phyloP scores from a whole-genome alignment of 768 basidiomycete genomes.

The Mycena kentingensis region DNA sequence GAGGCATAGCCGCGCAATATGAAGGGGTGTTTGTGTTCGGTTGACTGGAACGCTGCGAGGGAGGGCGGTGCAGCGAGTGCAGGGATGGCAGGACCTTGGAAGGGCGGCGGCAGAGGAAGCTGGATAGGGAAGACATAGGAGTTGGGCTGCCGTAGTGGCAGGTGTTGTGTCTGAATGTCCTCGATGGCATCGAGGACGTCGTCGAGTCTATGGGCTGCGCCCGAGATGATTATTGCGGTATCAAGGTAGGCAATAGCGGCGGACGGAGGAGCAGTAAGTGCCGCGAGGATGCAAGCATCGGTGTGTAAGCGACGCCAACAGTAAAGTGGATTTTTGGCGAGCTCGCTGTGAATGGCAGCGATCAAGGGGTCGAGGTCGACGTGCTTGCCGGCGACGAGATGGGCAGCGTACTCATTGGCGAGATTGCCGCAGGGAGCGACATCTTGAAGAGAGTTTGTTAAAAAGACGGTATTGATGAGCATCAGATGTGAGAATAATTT shows the following conservation, averaged over 20 bases:
- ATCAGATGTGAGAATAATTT: not conserved
- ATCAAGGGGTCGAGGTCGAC: slow-evolving; percentile 45
- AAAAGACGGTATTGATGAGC: not conserved
- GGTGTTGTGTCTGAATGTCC: slow-evolving; percentile 50
- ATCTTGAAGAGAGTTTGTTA: not conserved
- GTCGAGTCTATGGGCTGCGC: slow-evolving; percentile 66
- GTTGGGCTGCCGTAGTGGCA: slow-evolving; percentile 11
- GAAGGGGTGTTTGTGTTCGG: slow-evolving; percentile 60
- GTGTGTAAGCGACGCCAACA: slow-evolving; percentile 76
- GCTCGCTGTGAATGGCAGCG: slow-evolving; percentile 46
- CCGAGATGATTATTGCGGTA: slow-evolving; percentile 80
- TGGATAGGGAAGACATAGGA: slow-evolving; percentile 14
- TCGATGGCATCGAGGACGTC: slow-evolving; percentile 65
- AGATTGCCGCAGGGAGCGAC: not conserved
- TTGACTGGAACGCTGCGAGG: slow-evolving; percentile 52
- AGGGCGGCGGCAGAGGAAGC: slow-evolving; percentile 25
- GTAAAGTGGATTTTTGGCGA: slow-evolving; percentile 44
- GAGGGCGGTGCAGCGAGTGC: slow-evolving; percentile 55
- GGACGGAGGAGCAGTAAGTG: slow-evolving; percentile 38
- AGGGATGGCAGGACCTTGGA: slow-evolving; percentile 34
- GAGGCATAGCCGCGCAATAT: slow-evolving; percentile 62
- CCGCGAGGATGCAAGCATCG: slow-evolving; percentile 66
- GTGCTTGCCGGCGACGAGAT: not conserved
- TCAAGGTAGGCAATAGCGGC: slow-evolving; percentile 68
- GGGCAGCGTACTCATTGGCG: not conserved